Evolutionary conservation across 1,284 basidiomycete species (phyloP), one percentile per base, ranked within the genome.

Genomic region (Pterulicium gracile): DNA sequence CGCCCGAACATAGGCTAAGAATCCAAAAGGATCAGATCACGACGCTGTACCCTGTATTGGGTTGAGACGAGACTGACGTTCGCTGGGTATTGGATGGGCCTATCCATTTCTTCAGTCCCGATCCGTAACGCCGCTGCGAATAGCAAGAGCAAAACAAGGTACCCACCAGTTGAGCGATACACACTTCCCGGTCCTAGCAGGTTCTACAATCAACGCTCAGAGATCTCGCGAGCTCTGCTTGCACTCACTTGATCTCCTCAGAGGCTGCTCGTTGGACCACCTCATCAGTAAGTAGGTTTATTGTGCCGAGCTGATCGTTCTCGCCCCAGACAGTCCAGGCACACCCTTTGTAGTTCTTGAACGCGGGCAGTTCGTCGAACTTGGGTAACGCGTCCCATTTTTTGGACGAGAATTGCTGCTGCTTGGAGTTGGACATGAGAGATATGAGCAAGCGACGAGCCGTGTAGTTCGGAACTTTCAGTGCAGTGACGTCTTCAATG

Each of bases 281-380:
- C 4, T 75, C 70, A 15, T 77, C 72, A 2, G 83, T 85, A 45
- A 87, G 61, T 36, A 86, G 51, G 58, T 86, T 86, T 44, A 86
- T 64, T 1, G 81, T 86, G 3, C 83, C 83, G 10, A 87, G 65
- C 55, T 85, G 67, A 52, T 87, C 84, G 17, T 78, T 73, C 34
- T 68, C 60, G 17, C 82, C 82, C 81, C 82, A 87, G 2, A 87
- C 69, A 1, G 66, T 67, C 84, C 84, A 87, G 1, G 83, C 83
- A 51, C 79, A 83, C 4, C 80, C 81, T 4, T 65, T 57, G 49
- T 75, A 67, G 43, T 78, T 65, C 50, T 76, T 70, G 60, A 74
- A 82, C 21, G 56, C 54, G 12, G 81, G 79, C 1, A 84, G 64
- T 49, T 82, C 74, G 54, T 82, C 77, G 53, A 75, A 84, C 2